A percentile compares a stretch with the other conserved stretches of the same genome.
Conservation (phyloP, 345 rosid genomes). For the Triadica sebifera region DNA sequence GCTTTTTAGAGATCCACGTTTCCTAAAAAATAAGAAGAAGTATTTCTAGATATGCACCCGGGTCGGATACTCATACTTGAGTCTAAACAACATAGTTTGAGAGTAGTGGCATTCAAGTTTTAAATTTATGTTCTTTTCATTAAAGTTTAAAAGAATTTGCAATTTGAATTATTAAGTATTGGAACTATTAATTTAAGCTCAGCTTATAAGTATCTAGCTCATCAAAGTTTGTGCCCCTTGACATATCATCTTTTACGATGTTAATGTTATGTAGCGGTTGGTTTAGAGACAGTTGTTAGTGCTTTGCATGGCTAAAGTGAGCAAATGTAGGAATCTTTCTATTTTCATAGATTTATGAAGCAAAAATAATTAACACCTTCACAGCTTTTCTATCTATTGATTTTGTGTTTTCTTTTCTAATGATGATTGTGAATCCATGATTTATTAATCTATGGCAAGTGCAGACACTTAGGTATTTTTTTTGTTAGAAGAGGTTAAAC, state of each 20-base stretch:
- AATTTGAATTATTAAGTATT: neutral
- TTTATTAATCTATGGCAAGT: too few relatives aligned
- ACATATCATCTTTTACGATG: neutral
- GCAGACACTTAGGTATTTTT: too few relatives aligned
- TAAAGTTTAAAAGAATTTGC: neutral
- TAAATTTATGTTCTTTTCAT: neutral
- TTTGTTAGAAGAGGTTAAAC: too few relatives aligned
- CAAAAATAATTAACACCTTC: neutral
- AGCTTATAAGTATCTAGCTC: neutral
- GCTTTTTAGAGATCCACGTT: too few relatives aligned
- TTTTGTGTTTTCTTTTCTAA: neutral
- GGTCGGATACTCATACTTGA: too few relatives aligned
- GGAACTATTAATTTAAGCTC: too few relatives aligned
- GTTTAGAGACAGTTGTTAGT: neutral
- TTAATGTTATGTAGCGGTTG: neutral
- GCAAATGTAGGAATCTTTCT: neutral
- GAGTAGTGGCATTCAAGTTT: neutral
- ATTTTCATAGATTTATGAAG: neutral
- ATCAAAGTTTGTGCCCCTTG: neutral
- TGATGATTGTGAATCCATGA: neutral
- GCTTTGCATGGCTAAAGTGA: neutral
- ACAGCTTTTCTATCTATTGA: neutral
- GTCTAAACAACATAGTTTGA: too few relatives aligned
- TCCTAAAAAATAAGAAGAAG: too few relatives aligned
- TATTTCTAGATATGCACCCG: too few relatives aligned